Base-by-base conservation (phyloP, 1,139 yeast species). In the Candida tetrigidarum region DNA sequence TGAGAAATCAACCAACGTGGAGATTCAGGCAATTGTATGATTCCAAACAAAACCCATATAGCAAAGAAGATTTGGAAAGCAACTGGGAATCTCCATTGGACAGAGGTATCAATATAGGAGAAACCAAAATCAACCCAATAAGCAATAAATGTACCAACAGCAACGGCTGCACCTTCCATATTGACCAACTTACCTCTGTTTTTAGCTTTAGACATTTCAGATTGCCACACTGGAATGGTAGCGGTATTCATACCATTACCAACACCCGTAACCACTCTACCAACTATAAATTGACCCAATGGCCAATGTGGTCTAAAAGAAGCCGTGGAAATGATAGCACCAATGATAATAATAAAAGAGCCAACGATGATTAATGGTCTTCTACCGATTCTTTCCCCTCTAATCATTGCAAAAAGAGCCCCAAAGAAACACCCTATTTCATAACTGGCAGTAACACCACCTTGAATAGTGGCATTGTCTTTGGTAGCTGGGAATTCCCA, bases 171-270 rank as follows among this genome's bases (percentile, higher is more conserved):
- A 52, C 90, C 92, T 62, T 85, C 88, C 55, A 83, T 67, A 57
- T 80, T 76, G 43, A 86, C 90, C 58, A 85, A 73, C 51, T 78
- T 69, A 56, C 96, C 96, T 70, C 96, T 81, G 58, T 78, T 77
- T 55, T 81, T 80, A 8, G 92, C 83, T 50, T 76, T 75, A 12
- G 92, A 82, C 75, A 85, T 80, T 65, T 87, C 96, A 0, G 93
- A 81, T 63, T 86, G 90, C 83, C 89, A 86, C 51, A 84, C 83
- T 12, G 96, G 96, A 48, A 86, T 83, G 30, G 92, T 84, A 25
- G 92, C 86, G 19, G 93, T 86, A 59, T 83, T 84, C 62, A 84
- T 62, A 52, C 96, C 96, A 53, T 84, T 84, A 54, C 96, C 96
- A 34, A 84, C 50, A 51, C 96, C 96, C 12, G 90, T 80, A 35